Conservation (phyloP, 495 filamentous ascomycete genomes). For the Neurospora hispaniola region DNA sequence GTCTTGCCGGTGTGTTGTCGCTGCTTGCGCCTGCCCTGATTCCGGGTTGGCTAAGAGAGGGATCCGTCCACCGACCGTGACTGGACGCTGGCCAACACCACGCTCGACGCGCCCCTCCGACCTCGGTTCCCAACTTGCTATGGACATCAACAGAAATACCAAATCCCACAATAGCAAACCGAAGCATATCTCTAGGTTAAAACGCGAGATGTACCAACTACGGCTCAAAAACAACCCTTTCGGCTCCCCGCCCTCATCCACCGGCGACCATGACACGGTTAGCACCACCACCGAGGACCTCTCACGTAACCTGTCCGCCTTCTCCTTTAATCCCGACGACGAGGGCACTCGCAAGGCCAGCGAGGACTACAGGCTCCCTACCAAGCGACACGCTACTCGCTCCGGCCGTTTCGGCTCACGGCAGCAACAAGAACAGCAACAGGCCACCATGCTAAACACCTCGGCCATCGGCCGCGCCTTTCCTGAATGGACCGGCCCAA, state of each 20-base stretch:
- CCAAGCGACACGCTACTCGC: conserved; percentile 12
- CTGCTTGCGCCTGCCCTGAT: not conserved
- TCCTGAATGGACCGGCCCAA: conserved; percentile 42
- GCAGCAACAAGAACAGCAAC: conserved; percentile 1
- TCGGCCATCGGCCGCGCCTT: conserved; percentile 53
- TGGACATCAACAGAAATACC: conserved; percentile 25
- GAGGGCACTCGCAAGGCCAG: conserved; percentile 32
- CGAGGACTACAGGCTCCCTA: conserved; percentile 10
- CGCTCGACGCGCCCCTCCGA: conserved; percentile 14
- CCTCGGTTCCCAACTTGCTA: conserved; percentile 9
- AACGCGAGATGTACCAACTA: conserved; percentile 25
- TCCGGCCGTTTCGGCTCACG: conserved; percentile 21
- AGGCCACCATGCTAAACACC: conserved; percentile 40
- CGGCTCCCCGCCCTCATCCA: conserved; percentile 41
- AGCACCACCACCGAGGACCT: conserved; percentile 31
- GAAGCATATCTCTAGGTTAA: conserved; percentile 26
- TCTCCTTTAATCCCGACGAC: conserved; percentile 35
- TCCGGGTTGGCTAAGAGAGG: not conserved
- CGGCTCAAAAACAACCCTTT: conserved; percentile 33
- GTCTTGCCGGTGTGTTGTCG: not conserved
- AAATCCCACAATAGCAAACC: conserved; percentile 17
- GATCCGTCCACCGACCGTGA: not conserved
- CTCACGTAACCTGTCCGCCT: conserved; percentile 27
- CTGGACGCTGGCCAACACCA: not conserved
- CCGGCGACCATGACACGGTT: conserved; percentile 40